Evolutionary conservation across 2,329 filamentous ascomycete genomes (phyloP).

Genomic region (Cytospora schulzeri): DNA sequence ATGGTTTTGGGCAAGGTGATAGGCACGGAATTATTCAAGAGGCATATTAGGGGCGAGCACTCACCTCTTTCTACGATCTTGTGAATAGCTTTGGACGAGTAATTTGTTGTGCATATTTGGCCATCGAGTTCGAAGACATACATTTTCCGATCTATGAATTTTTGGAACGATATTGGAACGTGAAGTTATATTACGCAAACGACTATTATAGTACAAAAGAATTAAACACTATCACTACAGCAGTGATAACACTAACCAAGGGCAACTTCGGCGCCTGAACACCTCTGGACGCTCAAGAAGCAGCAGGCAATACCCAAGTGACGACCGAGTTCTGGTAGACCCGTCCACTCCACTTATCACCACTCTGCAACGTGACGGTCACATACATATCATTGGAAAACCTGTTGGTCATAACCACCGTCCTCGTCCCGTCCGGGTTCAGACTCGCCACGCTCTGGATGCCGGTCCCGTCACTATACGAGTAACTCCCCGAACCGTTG

Average conservation of each 20-base stretch:
- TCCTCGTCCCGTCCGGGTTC: constrained; percentile 49
- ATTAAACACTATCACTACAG: neutral
- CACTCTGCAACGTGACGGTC: constrained; percentile 37
- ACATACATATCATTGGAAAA: constrained; percentile 49
- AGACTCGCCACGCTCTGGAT: constrained; percentile 49
- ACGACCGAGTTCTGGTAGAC: constrained; percentile 40
- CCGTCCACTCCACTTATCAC: constrained; percentile 44
- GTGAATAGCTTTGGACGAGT: too few species aligned
- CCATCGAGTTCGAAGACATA: too few species aligned
- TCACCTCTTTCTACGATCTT: too few species aligned
- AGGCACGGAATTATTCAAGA: too few species aligned
- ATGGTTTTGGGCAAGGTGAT: neutral
- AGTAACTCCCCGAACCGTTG: constrained; percentile 46
- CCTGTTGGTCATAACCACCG: constrained; percentile 51
- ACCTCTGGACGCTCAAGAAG: neutral
- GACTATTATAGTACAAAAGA: neutral
- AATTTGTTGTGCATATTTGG: neutral
- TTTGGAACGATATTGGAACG: too few species aligned
- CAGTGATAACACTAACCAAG: neutral
- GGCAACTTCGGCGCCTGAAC: neutral
- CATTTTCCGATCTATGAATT: too few species aligned
- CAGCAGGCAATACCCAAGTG: constrained; percentile 43
- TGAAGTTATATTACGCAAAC: too few species aligned
- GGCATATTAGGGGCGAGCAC: too few species aligned
- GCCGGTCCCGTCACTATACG: constrained; percentile 42